phyloP scores from a whole-genome alignment of 2,329 filamentous ascomycete species.

The Aschersonia sp. region DNA sequence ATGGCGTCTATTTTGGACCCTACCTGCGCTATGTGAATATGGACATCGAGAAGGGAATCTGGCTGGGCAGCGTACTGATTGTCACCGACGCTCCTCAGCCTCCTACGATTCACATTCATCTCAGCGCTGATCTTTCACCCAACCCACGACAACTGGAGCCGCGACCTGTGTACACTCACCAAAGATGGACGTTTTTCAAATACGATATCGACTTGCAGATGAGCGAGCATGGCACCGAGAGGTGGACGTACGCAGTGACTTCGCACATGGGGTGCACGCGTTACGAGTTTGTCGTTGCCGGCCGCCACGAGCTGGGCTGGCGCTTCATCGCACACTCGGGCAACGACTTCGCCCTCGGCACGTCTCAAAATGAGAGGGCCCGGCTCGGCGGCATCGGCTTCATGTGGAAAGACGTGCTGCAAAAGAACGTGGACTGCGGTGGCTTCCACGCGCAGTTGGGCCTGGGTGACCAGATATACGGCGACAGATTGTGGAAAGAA shows the following conservation, averaged over 20 bases:
- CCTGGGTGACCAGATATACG: slow-evolving; percentile 87
- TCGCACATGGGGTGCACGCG: slow-evolving; percentile 95
- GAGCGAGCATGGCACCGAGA: slow-evolving; percentile 64
- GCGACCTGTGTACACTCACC: slow-evolving; percentile 73
- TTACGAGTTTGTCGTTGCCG: slow-evolving; percentile 92
- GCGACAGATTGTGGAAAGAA: slow-evolving; percentile 91
- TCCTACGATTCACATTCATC: slow-evolving; percentile 89
- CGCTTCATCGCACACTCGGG: slow-evolving; percentile 91
- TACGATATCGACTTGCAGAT: slow-evolving; percentile 86
- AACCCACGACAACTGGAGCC: slow-evolving; percentile 80
- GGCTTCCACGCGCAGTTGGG: slow-evolving; percentile 92
- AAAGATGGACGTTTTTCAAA: slow-evolving; percentile 89
- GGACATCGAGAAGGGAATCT: slow-evolving; percentile 80
- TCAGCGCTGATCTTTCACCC: slow-evolving; percentile 78
- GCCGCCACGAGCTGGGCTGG: slow-evolving; percentile 81
- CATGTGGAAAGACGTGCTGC: slow-evolving; percentile 98
- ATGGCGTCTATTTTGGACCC: slow-evolving; percentile 94
- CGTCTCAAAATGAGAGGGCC: slow-evolving; percentile 71
- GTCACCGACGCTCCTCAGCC: slow-evolving; percentile 85
- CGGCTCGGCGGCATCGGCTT: slow-evolving; percentile 80
- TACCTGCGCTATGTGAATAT: slow-evolving; percentile 95
- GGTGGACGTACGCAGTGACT: slow-evolving; percentile 97
- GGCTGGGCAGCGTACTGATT: slow-evolving; percentile 87
- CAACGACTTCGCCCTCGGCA: slow-evolving; percentile 85
- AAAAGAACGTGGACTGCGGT: slow-evolving; percentile 92